Base-by-base conservation (phyloP, 2,329 filamentous ascomycete species). In the Blumeriella jaapii region DNA sequence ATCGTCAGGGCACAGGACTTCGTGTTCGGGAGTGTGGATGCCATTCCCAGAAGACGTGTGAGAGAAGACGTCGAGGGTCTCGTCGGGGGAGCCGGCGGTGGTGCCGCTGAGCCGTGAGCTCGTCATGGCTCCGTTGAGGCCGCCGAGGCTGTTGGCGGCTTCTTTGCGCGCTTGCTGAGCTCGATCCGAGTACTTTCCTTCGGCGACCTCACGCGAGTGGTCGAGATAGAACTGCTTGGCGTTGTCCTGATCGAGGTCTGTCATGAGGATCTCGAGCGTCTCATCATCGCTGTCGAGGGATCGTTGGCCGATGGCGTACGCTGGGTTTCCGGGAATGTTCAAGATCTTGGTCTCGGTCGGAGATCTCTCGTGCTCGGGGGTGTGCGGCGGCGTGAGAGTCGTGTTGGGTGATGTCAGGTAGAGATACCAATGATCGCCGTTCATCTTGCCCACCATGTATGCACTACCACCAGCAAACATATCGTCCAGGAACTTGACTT, bases 361-460 rank as follows among this genome's bases (percentile, higher is more conserved):
- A n/a, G 37, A 30, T 42, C 65, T 63, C 33, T 72, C 62, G 19
- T 56, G 54, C 29, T 71, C 64, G 5, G 89, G 87, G 8, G 82
- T 93, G 18, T 77, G 68, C 38, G 89, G 87, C 4, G 87, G 86
- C 0, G 87, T 93, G 46, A 93, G 67, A 35, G 73, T 66, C 30
- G 74, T 78, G 56, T 81, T 78, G 12, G 91, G 89, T 33, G 84
- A 84, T 9, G 91, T 96, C 53, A 96, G 78, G 64, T 98, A 98
- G 37, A 98, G 67, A 58, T 96, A 96, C 91, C 91, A 98, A 54
- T 98, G 91, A 59, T 98, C 91, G 39, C 91, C 89, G 51, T 98
- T 98, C 89, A 96, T 96, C 65, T 95, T 96, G 55, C 91, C 91
- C 47, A 98, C 93, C 87, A 96, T 94, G 61, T 98, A 98, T 32